A percentile compares a stretch with the other conserved stretches of the same genome.
Evolutionary conservation across 345 rosid species (phyloP).

Genomic region (Camelina sativa): DNA sequence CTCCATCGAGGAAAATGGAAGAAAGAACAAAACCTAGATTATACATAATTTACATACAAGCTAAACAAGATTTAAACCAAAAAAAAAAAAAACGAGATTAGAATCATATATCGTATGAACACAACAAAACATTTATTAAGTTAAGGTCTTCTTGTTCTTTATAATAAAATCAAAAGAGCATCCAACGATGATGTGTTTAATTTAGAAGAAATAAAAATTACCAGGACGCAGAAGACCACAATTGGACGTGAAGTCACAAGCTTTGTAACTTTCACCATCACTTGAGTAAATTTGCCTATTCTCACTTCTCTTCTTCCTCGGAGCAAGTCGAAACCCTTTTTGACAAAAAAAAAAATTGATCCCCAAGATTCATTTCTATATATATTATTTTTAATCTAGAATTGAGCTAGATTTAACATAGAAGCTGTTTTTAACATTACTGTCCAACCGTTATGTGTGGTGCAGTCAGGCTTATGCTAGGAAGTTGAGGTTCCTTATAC

Average conservation of each 20-base stretch:
- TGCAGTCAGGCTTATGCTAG: slow-evolving; percentile 49
- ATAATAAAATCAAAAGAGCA: background rate
- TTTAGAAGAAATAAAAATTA: slow-evolving; percentile 1
- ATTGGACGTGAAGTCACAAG: slow-evolving; percentile 33
- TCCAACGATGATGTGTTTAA: slow-evolving; percentile 2
- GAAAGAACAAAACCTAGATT: background rate
- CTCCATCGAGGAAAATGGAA: background rate
- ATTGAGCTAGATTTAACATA: slow-evolving; percentile 1
- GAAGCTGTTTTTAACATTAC: slow-evolving; percentile 55
- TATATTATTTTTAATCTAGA: background rate
- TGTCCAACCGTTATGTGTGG: slow-evolving; percentile 66
- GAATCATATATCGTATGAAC: background rate
- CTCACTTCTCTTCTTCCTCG: background rate
- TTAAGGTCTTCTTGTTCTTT: background rate
- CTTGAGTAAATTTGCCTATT: background rate
- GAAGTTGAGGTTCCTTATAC: slow-evolving; percentile 48
- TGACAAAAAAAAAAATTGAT: background rate
- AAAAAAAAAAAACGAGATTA: background rate
- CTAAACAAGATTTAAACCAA: slow-evolving; percentile 2
- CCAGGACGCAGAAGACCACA: slow-evolving; percentile 20
- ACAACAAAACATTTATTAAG: background rate
- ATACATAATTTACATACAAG: background rate
- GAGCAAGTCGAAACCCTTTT: background rate
- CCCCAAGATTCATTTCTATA: slow-evolving; percentile 26
- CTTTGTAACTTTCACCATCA: slow-evolving; percentile 29